phyloP scores from a whole-genome alignment of 306 rosid species.

The Begonia peltatifolia region DNA sequence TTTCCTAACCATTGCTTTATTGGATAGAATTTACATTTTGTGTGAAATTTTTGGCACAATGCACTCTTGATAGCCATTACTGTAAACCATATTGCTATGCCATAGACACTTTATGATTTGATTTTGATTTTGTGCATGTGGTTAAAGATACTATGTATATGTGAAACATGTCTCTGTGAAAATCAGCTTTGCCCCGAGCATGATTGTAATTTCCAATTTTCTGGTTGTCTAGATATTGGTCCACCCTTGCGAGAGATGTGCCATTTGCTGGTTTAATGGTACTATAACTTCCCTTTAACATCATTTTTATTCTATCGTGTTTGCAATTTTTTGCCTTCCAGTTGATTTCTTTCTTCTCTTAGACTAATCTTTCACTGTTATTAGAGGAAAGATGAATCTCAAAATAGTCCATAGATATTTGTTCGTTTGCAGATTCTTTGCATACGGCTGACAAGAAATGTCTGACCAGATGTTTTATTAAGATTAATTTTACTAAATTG shows the following conservation, averaged over 20 bases:
- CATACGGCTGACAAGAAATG: neutral
- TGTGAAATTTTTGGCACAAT: too few relatives aligned
- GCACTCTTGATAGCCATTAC: too few relatives aligned
- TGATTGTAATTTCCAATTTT: conserved; percentile 13
- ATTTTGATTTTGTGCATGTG: too few relatives aligned
- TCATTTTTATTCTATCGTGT: too few relatives aligned
- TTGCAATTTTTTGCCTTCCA: too few relatives aligned
- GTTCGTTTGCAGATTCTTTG: neutral
- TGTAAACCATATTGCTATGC: too few relatives aligned
- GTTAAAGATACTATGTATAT: too few relatives aligned
- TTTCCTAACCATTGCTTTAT: neutral
- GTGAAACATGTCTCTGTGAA: too few relatives aligned
- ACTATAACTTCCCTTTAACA: conserved; percentile 1
- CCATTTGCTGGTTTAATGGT: conserved; percentile 94
- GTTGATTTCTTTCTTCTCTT: too few relatives aligned
- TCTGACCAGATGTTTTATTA: neutral
- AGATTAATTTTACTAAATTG: neutral
- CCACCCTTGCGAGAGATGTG: conserved; percentile 84
- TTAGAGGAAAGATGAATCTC: neutral
- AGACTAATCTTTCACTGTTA: too few relatives aligned
- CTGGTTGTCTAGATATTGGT: conserved; percentile 50
- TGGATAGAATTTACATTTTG: too few relatives aligned
- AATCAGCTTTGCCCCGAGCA: neutral
- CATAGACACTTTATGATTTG: too few relatives aligned
- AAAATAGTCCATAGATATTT: neutral